Conservation (phyloP, 148 eudicot genomes). For the Heliamphora exappendiculata region DNA sequence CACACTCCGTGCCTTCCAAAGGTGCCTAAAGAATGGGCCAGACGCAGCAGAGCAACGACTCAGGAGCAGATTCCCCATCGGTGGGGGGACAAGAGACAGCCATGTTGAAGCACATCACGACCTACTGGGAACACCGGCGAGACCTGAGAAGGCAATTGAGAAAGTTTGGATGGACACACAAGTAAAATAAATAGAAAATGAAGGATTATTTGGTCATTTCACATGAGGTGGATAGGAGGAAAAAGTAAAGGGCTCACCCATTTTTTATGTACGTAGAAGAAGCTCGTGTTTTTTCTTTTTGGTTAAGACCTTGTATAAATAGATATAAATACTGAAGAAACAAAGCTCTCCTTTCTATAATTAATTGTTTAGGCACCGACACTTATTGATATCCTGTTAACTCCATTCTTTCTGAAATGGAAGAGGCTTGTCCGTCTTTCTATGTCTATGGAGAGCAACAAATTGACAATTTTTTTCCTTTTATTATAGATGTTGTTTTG, state of each 20-base stretch:
- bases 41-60: constrained; percentile 8
- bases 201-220: no score
- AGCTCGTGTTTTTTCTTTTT: not conserved
- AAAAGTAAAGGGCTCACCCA: no score
- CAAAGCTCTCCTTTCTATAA: not conserved
- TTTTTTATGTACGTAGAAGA: no score
- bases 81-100: not conserved
- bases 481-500: not conserved
- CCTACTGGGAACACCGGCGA: not conserved
- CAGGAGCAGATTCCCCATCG: not conserved
- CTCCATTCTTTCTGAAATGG: not conserved
- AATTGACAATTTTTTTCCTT: not conserved
- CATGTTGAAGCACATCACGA: not conserved
- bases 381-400: not conserved
- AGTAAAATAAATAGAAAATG: no score
- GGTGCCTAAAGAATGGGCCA: constrained; percentile 7
- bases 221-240: no score
- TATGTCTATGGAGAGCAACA: no score
- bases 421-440: no score
- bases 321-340: not conserved
- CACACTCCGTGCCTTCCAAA: not conserved
- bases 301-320: not conserved
- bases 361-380: not conserved
- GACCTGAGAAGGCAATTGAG: not conserved
- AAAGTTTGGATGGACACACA: no score